Evolutionary conservation across 108 stramenopile genomes (phyloP).

Genomic region (Nitzschia inconspicua): DNA sequence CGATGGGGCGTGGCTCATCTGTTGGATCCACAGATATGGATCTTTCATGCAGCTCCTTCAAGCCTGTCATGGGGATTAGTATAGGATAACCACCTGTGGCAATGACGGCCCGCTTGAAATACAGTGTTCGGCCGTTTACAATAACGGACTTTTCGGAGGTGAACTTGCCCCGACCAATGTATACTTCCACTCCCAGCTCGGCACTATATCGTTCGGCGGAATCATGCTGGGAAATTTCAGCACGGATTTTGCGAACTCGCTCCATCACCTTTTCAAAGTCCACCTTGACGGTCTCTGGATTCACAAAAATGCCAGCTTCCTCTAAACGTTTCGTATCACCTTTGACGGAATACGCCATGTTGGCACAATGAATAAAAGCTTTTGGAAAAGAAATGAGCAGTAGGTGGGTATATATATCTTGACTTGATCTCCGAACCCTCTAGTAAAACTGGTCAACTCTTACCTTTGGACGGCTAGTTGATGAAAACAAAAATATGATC

Average conservation of each 20-base stretch:
- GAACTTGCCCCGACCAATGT: conserved; percentile 54
- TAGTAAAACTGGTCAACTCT: too few relatives aligned
- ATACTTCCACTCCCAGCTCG: conserved; percentile 67
- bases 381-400: conserved; percentile 31
- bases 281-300: conserved; percentile 49
- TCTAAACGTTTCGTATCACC: conserved; percentile 40
- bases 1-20: conserved; percentile 36
- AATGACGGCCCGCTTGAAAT: conserved; percentile 74
- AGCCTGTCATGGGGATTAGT: conserved; percentile 58
- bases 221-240: conserved; percentile 76
- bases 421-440: background rate
- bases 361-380: conserved; percentile 75
- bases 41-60: conserved; percentile 50
- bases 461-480: conserved; percentile 18
- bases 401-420: background rate
- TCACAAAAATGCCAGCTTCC: conserved; percentile 64
- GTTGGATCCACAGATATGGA: conserved; percentile 16
- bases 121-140: conserved; percentile 54
- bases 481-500: too few relatives aligned
- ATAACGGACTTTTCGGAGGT: conserved; percentile 44
- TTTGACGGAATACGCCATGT: conserved; percentile 44
- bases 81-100: conserved; percentile 81
- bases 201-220: conserved; percentile 68
- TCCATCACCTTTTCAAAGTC: conserved; percentile 87
- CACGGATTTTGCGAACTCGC: conserved; percentile 69